Evolutionary conservation across 2,329 filamentous ascomycete genomes (phyloP).

Genomic region (Drechslera avenae): DNA sequence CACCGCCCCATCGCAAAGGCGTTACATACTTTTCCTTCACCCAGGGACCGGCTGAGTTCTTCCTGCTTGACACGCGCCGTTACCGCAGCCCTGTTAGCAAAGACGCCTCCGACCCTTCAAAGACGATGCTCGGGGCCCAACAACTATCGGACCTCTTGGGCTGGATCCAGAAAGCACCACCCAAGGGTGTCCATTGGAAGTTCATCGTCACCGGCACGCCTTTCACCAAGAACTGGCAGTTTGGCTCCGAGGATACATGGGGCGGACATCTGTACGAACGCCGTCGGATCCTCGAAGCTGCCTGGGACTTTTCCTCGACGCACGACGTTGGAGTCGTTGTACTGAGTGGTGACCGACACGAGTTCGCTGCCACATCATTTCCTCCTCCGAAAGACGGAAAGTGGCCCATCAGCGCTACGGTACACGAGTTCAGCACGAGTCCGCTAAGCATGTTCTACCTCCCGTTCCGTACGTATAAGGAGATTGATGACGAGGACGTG

Average conservation of each 20-base stretch:
- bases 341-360: constrained; percentile 91
- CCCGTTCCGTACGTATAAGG: constrained; percentile 80
- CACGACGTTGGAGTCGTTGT: constrained; percentile 79
- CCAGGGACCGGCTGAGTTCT: constrained; percentile 90
- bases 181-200: constrained; percentile 86
- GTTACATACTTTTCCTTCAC: constrained; percentile 88
- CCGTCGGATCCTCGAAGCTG: constrained; percentile 78
- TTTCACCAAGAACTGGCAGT: constrained; percentile 96
- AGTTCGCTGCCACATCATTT: constrained; percentile 88
- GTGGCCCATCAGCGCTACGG: constrained; percentile 56
- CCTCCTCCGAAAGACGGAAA: constrained; percentile 65
- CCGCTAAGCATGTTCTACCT: constrained; percentile 94
- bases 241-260: constrained; percentile 91
- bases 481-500: constrained; percentile 81
- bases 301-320: constrained; percentile 80
- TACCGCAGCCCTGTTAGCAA: constrained; percentile 75
- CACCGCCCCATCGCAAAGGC: constrained; percentile 67
- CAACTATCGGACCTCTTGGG: constrained; percentile 80
- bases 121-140: constrained; percentile 83
- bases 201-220: constrained; percentile 88
- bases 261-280: constrained; percentile 87
- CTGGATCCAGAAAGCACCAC: constrained; percentile 75
- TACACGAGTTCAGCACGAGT: constrained; percentile 90
- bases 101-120: constrained; percentile 65
- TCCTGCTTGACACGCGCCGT: constrained; percentile 88